phyloP scores from a whole-genome alignment of 129 eudicot species.

The Flaveria robusta region DNA sequence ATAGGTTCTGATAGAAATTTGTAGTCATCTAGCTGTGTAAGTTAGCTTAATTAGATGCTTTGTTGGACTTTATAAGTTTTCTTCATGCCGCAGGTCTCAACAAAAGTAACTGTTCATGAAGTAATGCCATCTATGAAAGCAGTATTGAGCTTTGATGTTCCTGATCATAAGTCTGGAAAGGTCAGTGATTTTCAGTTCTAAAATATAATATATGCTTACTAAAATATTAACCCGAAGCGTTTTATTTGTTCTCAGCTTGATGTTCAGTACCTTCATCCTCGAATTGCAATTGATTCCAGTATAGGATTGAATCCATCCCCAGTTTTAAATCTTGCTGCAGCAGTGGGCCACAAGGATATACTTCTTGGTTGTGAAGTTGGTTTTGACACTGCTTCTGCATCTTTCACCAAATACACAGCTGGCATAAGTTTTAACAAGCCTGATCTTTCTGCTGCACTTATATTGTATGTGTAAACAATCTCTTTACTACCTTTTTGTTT shows the following conservation, averaged over 20 bases:
- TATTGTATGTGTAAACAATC: slow-evolving; percentile 53
- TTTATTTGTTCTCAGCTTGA: slow-evolving; percentile 63
- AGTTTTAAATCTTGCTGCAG: slow-evolving; percentile 67
- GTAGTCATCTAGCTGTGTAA: not conserved
- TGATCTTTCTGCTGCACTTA: slow-evolving; percentile 76
- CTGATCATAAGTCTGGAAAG: slow-evolving; percentile 97
- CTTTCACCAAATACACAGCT: slow-evolving; percentile 84
- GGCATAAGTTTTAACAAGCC: slow-evolving; percentile 76
- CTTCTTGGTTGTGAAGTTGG: slow-evolving; percentile 82
- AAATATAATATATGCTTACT: not conserved
- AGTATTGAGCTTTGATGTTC: slow-evolving; percentile 80
- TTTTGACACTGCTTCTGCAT: slow-evolving; percentile 76
- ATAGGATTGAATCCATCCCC: slow-evolving; percentile 89
- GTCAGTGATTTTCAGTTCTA: slow-evolving; percentile 40
- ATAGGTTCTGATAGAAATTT: not conserved
- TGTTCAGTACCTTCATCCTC: slow-evolving; percentile 69
- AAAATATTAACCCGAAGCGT: not conserved
- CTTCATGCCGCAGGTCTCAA: slow-evolving; percentile 58
- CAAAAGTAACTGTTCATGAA: slow-evolving; percentile 72
- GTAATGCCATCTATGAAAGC: slow-evolving; percentile 60
- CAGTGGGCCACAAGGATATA: slow-evolving; percentile 62
- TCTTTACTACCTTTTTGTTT: slow-evolving; percentile 1
- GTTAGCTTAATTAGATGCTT: not conserved
- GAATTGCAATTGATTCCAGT: slow-evolving; percentile 73
- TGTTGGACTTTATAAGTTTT: slow-evolving; percentile 10